phyloP scores from a whole-genome alignment of 176 grass and related monocot genomes.

The Alopecurus myosuroides region DNA sequence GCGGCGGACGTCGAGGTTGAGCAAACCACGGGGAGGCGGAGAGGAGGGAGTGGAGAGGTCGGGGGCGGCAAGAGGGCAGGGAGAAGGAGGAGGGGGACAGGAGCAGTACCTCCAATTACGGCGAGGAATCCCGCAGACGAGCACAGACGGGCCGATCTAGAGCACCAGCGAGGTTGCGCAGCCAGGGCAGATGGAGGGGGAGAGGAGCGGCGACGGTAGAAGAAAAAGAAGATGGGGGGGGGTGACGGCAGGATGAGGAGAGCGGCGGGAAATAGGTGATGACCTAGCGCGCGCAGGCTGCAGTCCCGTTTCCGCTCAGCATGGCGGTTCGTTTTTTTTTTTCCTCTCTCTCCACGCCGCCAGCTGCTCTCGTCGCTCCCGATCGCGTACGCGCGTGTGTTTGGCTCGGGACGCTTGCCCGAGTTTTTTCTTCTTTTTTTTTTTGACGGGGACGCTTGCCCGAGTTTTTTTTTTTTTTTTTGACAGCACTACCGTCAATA shows the following conservation, averaged over 20 bases:
- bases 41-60: background rate
- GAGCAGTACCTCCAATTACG: background rate
- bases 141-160: background rate
- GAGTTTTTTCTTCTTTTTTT: too few relatives aligned
- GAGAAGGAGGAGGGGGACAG: background rate
- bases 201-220: background rate
- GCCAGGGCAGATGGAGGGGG: background rate
- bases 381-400: too few relatives aligned
- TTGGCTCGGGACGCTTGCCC: too few relatives aligned
- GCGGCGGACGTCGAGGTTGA: background rate
- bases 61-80: background rate
- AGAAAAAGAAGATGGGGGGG: background rate
- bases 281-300: background rate
- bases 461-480: too few relatives aligned
- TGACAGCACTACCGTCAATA: too few relatives aligned
- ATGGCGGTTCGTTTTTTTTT: background rate
- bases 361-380: background rate
- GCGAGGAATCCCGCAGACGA: background rate
- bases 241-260: background rate
- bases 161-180: background rate
- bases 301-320: background rate
- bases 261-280: conserved; percentile 6
- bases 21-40: background rate
- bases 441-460: too few relatives aligned
- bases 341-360: background rate